Conservation (phyloP, 306 rosid species). For the Pterocarpus santalinus region DNA sequence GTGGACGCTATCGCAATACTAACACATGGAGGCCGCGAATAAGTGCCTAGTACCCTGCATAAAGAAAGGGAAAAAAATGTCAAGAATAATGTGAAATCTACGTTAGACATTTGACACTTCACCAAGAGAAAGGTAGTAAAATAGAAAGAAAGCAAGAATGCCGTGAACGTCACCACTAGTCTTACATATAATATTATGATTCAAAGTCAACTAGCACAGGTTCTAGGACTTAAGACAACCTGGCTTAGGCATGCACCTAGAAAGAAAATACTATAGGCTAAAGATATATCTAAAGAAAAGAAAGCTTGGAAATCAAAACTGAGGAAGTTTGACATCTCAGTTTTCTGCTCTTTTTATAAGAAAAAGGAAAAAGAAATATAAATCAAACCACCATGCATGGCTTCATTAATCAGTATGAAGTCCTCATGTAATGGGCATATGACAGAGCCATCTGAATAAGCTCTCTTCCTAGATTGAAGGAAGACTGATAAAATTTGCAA, state of each 20-base stretch:
- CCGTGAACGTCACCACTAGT: constrained; percentile 14
- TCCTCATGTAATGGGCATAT: constrained; percentile 19
- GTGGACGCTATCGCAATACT: constrained; percentile 32
- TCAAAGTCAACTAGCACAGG: constrained; percentile 48
- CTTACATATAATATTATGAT: constrained; percentile 17
- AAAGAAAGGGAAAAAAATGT: constrained; percentile 43
- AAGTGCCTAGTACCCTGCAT: constrained; percentile 65
- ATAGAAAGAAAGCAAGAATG: constrained; percentile 1
- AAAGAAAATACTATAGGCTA: background rate
- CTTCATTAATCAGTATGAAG: background rate
- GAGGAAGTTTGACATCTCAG: background rate
- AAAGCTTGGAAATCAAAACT: background rate
- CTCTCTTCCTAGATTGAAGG: constrained; percentile 10
- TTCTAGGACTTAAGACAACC: constrained; percentile 35
- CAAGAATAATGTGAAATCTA: constrained; percentile 26
- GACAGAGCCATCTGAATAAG: constrained; percentile 25
- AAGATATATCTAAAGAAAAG: constrained; percentile 4
- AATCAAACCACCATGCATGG: constrained; percentile 25
- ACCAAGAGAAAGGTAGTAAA: background rate
- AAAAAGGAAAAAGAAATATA: background rate
- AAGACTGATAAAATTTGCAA: constrained; percentile 7
- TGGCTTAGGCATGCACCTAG: constrained; percentile 33
- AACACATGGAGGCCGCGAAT: constrained; percentile 40
- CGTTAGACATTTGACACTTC: background rate
- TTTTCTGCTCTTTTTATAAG: background rate